Conservation (phyloP, 768 basidiomycete species). For the Gloeostereum incarnatum region DNA sequence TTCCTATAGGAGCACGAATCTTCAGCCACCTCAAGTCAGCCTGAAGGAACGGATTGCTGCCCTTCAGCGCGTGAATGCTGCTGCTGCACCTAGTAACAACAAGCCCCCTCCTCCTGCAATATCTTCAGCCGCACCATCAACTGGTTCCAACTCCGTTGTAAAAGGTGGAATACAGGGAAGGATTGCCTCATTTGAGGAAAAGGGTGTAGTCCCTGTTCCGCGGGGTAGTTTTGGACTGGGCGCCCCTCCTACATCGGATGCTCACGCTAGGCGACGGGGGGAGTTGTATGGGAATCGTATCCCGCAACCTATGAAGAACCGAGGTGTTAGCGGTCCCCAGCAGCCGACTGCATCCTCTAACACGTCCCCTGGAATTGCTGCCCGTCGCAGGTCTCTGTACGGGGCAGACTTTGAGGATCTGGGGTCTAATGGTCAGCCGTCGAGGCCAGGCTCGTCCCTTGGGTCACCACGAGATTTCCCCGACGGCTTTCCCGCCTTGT, state of each 20-base stretch:
- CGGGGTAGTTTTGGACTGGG: conserved; percentile 66
- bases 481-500: conserved; percentile 2
- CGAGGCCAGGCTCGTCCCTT: conserved; percentile 14
- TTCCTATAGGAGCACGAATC: background rate
- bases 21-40: conserved; percentile 33
- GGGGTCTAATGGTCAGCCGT: conserved; percentile 17
- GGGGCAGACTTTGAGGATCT: no score
- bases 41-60: conserved; percentile 82
- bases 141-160: conserved; percentile 1
- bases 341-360: conserved; percentile 1
- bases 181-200: conserved; percentile 74
- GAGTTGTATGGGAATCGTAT: conserved; percentile 75
- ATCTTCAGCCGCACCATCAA: conserved; percentile 5
- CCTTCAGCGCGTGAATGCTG: conserved; percentile 51
- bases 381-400: no score
- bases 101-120: conserved; percentile 9
- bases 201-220: conserved; percentile 71
- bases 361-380: background rate
- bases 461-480: conserved; percentile 4
- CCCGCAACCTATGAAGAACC: conserved; percentile 13
- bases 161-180: conserved; percentile 41
- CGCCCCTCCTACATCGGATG: conserved; percentile 42
- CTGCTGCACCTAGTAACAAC: conserved; percentile 12
- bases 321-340: background rate
- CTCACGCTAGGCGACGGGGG: conserved; percentile 37